Evolutionary conservation across 306 rosid genomes (phyloP), one percentile per base, ranked within the genome.

Genomic region (Dalbergia oliveri): DNA sequence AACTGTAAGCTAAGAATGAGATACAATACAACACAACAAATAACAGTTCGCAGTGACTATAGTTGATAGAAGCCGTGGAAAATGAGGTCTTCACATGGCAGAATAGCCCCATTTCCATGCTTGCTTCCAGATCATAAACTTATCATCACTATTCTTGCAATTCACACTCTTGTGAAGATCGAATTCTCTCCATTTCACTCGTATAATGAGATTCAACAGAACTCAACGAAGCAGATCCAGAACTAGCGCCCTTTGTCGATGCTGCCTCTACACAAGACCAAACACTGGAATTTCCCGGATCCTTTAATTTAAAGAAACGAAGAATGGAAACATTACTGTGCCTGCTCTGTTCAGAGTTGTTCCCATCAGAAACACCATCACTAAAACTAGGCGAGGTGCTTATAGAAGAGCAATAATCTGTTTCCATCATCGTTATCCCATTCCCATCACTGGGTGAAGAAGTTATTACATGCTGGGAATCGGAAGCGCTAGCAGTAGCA

Each of bases 221-320:
- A 74, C 67, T 86, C 1, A 88, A 41, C 3, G 90, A 85, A 72
- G 26, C 16, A 61, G 83, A 54, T 2, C 79, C 74, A 45, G 82
- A 72, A 51, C 53, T 49, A 49, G 49, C 70, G 21, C 65, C 79
- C 66, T 82, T 82, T 3, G 47, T 58, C 4, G 77, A 49, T 45
- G n/a, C 57, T 21, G 76, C 13, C 37, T 87, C 88, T 57, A 60
- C 75, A 1, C 67, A 18, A 18, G 89, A 75, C 26, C 74, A 79
- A 14, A 15, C 51, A 56, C 16, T 11, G 9, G 31, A 69, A 21
- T 13, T 62, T 37, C 73, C 78, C 33, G 85, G 73, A 54, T 65
- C 89, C 79, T 62, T 86, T 16, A 79, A 62, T 68, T 90, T 89
- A 9, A 86, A 96, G 72, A 96, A 87, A 84, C 80, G 77, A 72